phyloP scores from a whole-genome alignment of 352 stramenopile species.

The Phytophthora brassicae region DNA sequence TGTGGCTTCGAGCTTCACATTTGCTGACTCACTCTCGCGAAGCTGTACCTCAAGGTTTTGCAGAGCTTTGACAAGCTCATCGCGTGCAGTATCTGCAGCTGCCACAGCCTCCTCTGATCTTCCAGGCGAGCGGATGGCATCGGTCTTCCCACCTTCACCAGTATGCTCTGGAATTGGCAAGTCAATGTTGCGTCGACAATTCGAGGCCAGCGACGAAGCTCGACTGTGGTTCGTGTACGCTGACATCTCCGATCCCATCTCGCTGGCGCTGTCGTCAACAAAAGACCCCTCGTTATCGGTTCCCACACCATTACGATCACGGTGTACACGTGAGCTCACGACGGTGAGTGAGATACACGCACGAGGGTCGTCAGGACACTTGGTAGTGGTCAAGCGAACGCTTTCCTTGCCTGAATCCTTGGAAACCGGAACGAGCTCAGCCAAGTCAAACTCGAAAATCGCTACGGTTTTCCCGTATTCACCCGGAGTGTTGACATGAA shows the following conservation, averaged over 20 bases:
- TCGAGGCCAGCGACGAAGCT: slow-evolving; percentile 42
- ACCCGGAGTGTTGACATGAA: slow-evolving; percentile 42
- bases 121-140: slow-evolving; percentile 26
- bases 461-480: slow-evolving; percentile 61
- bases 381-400: slow-evolving; percentile 52
- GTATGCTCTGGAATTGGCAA: slow-evolving; percentile 16
- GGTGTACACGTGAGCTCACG: slow-evolving; percentile 50
- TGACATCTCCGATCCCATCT: slow-evolving; percentile 50
- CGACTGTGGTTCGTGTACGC: slow-evolving; percentile 60
- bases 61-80: slow-evolving; percentile 48
- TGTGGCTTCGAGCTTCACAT: slow-evolving; percentile 57
- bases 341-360: slow-evolving; percentile 66
- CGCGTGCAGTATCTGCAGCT: slow-evolving; percentile 16
- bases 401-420: slow-evolving; percentile 69
- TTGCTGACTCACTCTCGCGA: slow-evolving; percentile 51
- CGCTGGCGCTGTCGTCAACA: slow-evolving; percentile 50
- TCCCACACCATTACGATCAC: slow-evolving; percentile 8
- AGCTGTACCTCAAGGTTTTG: slow-evolving; percentile 58
- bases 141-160: slow-evolving; percentile 9
- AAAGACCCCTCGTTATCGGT: slow-evolving; percentile 51
- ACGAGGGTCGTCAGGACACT: slow-evolving; percentile 55
- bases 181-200: slow-evolving; percentile 22
- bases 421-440: slow-evolving; percentile 61
- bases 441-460: slow-evolving; percentile 69
- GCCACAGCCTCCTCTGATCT: slow-evolving; percentile 21